Evolutionary conservation across 768 basidiomycete species (phyloP).

Genomic region (Suillus brevipes): DNA sequence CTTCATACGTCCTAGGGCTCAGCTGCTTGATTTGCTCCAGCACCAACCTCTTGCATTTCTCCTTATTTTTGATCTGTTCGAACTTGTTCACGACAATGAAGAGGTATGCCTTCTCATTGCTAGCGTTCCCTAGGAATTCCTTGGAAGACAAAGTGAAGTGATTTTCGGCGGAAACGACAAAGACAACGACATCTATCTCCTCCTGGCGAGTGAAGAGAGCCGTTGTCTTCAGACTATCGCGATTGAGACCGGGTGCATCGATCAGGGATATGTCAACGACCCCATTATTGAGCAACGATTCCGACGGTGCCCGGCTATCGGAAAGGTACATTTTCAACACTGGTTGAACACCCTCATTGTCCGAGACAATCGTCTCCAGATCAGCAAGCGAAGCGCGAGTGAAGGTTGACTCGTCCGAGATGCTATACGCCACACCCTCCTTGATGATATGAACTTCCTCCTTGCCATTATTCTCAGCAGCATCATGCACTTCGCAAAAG

Average conservation of each 20-base stretch:
- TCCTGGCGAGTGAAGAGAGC: constrained; percentile 94
- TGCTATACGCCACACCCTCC: constrained; percentile 66
- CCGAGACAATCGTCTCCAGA: constrained; percentile 75
- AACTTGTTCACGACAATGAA: constrained; percentile 99
- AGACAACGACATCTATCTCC: constrained; percentile 98
- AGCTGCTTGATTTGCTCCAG: constrained; percentile 93
- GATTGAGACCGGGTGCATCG: constrained; percentile 96
- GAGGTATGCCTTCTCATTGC: constrained; percentile 95
- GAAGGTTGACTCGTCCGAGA: constrained; percentile 75
- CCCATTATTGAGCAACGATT: constrained; percentile 91
- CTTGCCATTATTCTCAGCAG: constrained; percentile 70
- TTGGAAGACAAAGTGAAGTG: constrained; percentile 96
- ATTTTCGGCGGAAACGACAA: constrained; percentile 97
- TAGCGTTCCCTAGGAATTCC: constrained; percentile 90
- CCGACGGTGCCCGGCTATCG: constrained; percentile 73
- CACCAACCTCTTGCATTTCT: constrained; percentile 82
- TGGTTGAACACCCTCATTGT: constrained; percentile 53
- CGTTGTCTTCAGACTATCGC: constrained; percentile 93
- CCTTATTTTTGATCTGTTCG: constrained; percentile 94
- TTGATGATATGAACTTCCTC: constrained; percentile 88
- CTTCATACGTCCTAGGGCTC: constrained; percentile 89
- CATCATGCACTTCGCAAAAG: constrained; percentile 96
- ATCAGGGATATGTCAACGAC: constrained; percentile 98
- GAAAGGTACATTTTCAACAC: constrained; percentile 88
- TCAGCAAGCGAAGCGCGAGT: constrained; percentile 63